Base-by-base conservation (phyloP, 2,329 filamentous ascomycete genomes). In the Verticillium dahliae region DNA sequence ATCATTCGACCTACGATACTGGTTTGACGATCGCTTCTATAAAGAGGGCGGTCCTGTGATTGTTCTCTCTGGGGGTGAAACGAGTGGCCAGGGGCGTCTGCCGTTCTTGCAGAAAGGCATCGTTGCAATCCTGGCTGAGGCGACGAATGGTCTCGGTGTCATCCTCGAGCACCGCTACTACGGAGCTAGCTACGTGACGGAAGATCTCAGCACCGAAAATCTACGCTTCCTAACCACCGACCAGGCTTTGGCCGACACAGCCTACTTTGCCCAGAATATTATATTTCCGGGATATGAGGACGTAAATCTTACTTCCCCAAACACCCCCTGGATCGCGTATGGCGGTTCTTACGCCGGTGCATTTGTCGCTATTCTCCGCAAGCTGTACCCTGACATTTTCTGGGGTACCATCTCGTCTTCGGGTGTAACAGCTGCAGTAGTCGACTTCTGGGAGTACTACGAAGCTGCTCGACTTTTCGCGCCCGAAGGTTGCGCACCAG, bases 121-220 rank as follows among this genome's bases (percentile, higher is more conserved):
- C 59, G 79, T 91, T 0, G 81, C 86, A 39, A 82, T 91, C 65
- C 79, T 96, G 18, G 83, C 88, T 3, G 78, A 88, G 67, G 89
- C 88, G 1, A 91, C 89, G 0, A 78, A 86, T 61, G 92, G 92
- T 1, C 68, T 96, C 33, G 91, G 88, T 3, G 89, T 96, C 2
- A 84, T 96, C 56, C 81, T 96, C 2, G 92, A 96, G 76, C 92
- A 96, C 70, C 85, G 92, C 35, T 96, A 96, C 79, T 96, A 96
- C 70, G 92, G 92, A 61, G 81, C 80, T 13, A 93, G 90, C 71
- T 87, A 88, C 60, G 91, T 91, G 0, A 84, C 85, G 0, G 72
- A 80, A 1, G 82, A 93, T 68, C 79, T 94, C 52, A 80, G 75
- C 67, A 88, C 85, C 0, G 77, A 90, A 70, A 93, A 85, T 67